Base-by-base conservation (phyloP, 2,329 filamentous ascomycete genomes). In the Aspergillus sp. region DNA sequence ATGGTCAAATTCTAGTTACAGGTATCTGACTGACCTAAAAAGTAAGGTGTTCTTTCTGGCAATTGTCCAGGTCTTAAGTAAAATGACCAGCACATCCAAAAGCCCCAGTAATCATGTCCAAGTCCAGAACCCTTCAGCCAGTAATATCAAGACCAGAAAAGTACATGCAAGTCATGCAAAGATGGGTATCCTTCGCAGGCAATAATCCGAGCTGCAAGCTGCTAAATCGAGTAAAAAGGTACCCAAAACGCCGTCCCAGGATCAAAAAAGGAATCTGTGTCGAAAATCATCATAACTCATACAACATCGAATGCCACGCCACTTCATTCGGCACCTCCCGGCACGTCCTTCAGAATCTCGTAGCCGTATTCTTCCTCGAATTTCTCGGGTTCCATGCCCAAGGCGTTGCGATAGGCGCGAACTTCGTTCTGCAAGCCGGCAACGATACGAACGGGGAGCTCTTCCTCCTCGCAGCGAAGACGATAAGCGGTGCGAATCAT, bases 341-440 rank as follows among this genome's bases (percentile, higher is more conserved):
- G 71, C 27, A 73, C 62, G 61, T 79, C 73, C 65, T 79, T 79
- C 45, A 81, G 66, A 46, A 80, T 75, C 59, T 78, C 76, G 74
- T 75, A 81, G 24, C 79, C 79, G 56, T 73, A 79, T 65, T 81
- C 79, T 27, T 80, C 77, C 58, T 81, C 78, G 1, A 73, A 73
- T 58, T 75, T 77, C 66, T 81, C 78, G 2, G 74, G 66, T 58
- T 80, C 78, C 75, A 80, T 76, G 3, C 78, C 78, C 44, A 81
- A 66, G 6, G 77, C 76, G 54, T 78, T 74, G 57, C 79, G 75
- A 56, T 79, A 76, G 41, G 77, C 77, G 37, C 79, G 74, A 20
- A 81, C 78, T 61, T 81, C 78, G 45, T 77, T 79, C 64, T 81
- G 79, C 13, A 81, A 68, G 13, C 77, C 79, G 9, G 75, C 68